Conservation (phyloP, 192 early-diverging fungal species). For the Linnemannia schmuckeri region DNA sequence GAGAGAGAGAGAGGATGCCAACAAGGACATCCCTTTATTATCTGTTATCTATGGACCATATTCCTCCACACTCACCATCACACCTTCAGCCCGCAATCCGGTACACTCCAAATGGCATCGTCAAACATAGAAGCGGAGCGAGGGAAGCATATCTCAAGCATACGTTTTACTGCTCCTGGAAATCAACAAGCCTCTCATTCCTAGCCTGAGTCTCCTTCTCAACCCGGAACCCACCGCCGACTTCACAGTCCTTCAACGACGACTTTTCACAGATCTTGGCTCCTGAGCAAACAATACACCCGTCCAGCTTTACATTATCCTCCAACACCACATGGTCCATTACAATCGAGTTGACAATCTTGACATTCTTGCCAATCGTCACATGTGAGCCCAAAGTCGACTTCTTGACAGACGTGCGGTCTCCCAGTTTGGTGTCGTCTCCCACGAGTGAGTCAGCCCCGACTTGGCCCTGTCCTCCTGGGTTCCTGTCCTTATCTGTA, state of each 20-base stretch:
- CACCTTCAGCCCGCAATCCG: too few relatives aligned
- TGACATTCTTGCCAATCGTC: constrained; percentile 96
- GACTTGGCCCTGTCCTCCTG: constrained; percentile 80
- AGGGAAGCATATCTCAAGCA: neutral
- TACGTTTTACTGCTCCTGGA: constrained; percentile 42
- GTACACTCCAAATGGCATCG: too few relatives aligned
- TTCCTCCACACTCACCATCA: too few relatives aligned
- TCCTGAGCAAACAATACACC: constrained; percentile 87
- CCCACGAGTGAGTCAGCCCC: constrained; percentile 93
- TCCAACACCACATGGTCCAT: constrained; percentile 97
- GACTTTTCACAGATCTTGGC: constrained; percentile 82
- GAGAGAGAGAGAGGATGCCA: neutral
- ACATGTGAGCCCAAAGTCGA: constrained; percentile 95
- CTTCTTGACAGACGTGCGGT: constrained; percentile 93
- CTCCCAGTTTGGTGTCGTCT: constrained; percentile 89
- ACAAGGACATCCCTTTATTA: too few relatives aligned
- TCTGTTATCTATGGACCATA: too few relatives aligned
- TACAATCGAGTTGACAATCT: constrained; percentile 94
- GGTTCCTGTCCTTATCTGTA: constrained; percentile 75
- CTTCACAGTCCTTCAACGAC: constrained; percentile 91
- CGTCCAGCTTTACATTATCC: constrained; percentile 91
- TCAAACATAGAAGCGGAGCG: too few relatives aligned
- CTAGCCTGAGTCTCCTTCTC: constrained; percentile 67
- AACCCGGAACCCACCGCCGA: constrained; percentile 75
- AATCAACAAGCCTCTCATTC: constrained; percentile 62